A percentile compares a stretch with the other conserved stretches of the same genome.
These are phyloP conservation scores for Polysphondylium violaceum DNA, from an alignment of 78 protist species.

Conservation along the genomic window DNA sequence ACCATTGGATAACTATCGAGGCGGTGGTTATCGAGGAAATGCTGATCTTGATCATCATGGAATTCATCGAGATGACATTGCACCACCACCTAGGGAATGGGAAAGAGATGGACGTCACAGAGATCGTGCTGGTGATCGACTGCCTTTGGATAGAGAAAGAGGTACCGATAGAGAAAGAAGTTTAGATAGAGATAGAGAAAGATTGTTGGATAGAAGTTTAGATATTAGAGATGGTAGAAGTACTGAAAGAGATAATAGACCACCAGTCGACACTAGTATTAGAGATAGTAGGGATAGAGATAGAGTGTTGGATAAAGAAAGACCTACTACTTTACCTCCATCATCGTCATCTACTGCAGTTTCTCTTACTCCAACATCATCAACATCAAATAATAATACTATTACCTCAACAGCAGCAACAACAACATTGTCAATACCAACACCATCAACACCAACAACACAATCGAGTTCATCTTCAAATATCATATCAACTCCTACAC, in stretches of 20 bases:
- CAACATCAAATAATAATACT: not conserved
- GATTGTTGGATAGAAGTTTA: slow-evolving; percentile 1
- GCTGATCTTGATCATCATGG: no score
- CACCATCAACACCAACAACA: not conserved
- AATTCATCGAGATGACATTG: no score
- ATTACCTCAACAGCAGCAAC: not conserved
- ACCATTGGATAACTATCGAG: no score
- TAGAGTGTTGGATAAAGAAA: slow-evolving; percentile 6
- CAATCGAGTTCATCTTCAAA: no score
- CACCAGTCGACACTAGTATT: no score
- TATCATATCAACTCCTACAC: not conserved
- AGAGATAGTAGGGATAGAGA: slow-evolving; percentile 15
- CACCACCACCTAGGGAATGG: no score
- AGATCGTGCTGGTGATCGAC: no score
- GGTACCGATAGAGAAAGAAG: slow-evolving; percentile 9
- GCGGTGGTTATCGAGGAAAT: no score
- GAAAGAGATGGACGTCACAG: slow-evolving; percentile 1
- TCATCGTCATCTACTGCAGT: not conserved
- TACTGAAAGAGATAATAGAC: not conserved
- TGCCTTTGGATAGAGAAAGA: no score
- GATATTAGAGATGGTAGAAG: not conserved
- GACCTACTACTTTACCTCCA: not conserved
- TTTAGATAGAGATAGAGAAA: slow-evolving; percentile 10
- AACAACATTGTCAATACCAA: not conserved
- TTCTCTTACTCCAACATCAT: not conserved